These are phyloP conservation scores for Iberis pinnata DNA, from an alignment of 345 rosid species.

Conservation along the genomic window DNA sequence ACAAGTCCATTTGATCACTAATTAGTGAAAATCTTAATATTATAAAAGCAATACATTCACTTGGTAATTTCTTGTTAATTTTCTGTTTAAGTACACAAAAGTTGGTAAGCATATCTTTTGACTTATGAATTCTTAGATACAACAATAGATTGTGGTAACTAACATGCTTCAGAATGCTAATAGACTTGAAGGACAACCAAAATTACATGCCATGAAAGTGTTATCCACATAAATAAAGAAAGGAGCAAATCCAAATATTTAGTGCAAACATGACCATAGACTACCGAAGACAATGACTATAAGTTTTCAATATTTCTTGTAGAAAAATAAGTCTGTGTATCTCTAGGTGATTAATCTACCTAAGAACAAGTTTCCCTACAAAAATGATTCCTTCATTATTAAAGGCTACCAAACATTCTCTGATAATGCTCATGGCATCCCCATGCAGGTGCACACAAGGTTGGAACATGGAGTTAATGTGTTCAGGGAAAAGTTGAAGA, in stretches of 20 bases:
- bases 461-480: not conserved
- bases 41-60: no score
- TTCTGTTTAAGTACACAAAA: no score
- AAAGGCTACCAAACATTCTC: not conserved
- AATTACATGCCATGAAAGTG: not conserved
- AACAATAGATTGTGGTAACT: not conserved
- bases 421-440: not conserved
- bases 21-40: no score
- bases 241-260: not conserved
- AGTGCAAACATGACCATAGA: not conserved
- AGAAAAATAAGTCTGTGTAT: not conserved
- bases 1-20: no score
- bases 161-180: not conserved
- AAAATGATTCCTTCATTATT: not conserved
- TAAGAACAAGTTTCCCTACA: not conserved
- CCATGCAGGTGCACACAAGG: no score
- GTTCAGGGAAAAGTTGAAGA: not conserved
- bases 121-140: not conserved
- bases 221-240: not conserved
- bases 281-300: no score
- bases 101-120: no score
- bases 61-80: no score
- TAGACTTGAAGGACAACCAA: not conserved
- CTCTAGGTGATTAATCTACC: constrained; percentile 1
- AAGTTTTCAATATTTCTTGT: not conserved